Evolutionary conservation across 2,329 filamentous ascomycete species (phyloP).

Genomic region (Parastagonospora nodorum): DNA sequence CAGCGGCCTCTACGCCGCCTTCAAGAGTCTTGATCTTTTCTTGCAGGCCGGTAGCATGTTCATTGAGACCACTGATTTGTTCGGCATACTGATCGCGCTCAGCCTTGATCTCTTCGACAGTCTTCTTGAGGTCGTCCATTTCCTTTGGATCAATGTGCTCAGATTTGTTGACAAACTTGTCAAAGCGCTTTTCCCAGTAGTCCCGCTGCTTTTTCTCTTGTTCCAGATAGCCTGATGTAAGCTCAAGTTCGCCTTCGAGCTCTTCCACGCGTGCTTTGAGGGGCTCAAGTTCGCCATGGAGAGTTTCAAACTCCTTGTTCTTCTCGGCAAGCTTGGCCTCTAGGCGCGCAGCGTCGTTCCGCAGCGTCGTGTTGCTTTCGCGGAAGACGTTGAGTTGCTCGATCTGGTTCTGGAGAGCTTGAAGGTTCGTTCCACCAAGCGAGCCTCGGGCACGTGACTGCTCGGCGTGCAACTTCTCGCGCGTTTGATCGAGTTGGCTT

Average conservation of each 20-base stretch:
- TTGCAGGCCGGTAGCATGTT: constrained; percentile 46
- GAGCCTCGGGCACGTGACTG: constrained; percentile 74
- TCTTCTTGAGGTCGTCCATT: constrained; percentile 84
- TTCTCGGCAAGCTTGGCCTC: constrained; percentile 78
- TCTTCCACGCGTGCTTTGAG: constrained; percentile 80
- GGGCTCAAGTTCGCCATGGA: constrained; percentile 78
- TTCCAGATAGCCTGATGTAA: constrained; percentile 85
- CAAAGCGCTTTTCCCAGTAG: constrained; percentile 92
- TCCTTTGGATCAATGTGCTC: constrained; percentile 93
- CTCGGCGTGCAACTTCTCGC: constrained; percentile 89
- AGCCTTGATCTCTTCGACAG: constrained; percentile 61
- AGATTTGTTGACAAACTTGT: constrained; percentile 95
- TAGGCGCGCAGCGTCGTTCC: constrained; percentile 81
- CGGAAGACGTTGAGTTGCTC: constrained; percentile 95
- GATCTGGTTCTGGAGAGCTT: constrained; percentile 90
- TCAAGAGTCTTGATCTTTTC: constrained; percentile 51
- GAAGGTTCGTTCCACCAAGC: constrained; percentile 76
- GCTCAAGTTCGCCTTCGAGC: constrained; percentile 78
- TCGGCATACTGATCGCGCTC: constrained; percentile 61
- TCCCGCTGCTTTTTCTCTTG: constrained; percentile 90
- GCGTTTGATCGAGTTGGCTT: constrained; percentile 84
- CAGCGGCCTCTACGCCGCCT: constrained; percentile 14
- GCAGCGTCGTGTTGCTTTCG: constrained; percentile 89
- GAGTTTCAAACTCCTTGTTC: constrained; percentile 72
- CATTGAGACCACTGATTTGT: constrained; percentile 50